phyloP scores from a whole-genome alignment of 202 grass and related monocot genomes.

The Hordeum pubiflorum region DNA sequence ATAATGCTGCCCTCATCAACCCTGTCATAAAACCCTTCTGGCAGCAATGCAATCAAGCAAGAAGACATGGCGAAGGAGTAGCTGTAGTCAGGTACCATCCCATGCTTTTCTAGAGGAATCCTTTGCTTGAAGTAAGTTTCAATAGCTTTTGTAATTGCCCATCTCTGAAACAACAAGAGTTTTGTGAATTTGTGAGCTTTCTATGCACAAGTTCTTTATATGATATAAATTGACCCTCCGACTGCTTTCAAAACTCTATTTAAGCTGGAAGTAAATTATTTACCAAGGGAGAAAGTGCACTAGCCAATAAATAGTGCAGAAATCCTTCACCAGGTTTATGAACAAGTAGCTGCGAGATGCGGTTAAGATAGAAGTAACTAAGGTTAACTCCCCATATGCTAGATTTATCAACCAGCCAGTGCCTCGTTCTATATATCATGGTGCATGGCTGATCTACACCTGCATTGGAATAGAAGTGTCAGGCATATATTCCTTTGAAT shows the following conservation, averaged over 20 bases:
- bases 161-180: conserved; percentile 48
- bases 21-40: conserved; percentile 69
- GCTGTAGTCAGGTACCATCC: conserved; percentile 89
- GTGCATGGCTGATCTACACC: conserved; percentile 61
- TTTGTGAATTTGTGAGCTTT: not conserved
- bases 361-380: conserved; percentile 60
- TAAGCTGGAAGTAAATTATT: not conserved
- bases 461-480: conserved; percentile 31
- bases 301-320: conserved; percentile 46
- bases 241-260: not conserved
- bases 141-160: conserved; percentile 56
- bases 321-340: conserved; percentile 90
- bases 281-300: conserved; percentile 67
- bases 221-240: not conserved
- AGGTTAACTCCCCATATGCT: conserved; percentile 50
- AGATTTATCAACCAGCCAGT: conserved; percentile 52
- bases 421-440: conserved; percentile 62
- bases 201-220: not conserved
- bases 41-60: conserved; percentile 65
- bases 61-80: conserved; percentile 65
- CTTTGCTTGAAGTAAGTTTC: conserved; percentile 56
- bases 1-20: conserved; percentile 79
- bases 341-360: conserved; percentile 75
- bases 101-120: conserved; percentile 68
- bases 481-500: not conserved